Conservation (phyloP, 2,329 filamentous ascomycete genomes). For the Cephalotrichum gorgonifer region DNA sequence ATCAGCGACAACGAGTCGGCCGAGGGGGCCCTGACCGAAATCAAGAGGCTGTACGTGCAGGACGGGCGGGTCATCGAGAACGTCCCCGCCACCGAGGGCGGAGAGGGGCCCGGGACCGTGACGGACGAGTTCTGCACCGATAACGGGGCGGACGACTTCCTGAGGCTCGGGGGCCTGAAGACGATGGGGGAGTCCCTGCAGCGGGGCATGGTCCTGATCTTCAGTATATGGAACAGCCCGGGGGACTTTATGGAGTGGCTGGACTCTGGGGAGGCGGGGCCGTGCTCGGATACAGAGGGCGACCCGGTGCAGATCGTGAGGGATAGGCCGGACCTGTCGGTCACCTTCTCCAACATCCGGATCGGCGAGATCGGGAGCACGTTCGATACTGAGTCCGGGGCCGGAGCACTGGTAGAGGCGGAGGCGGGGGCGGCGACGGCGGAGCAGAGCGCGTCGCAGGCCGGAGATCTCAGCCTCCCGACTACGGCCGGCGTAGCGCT, state of each 20-base stretch:
- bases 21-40: constrained; percentile 27
- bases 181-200: constrained; percentile 33
- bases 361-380: constrained; percentile 50
- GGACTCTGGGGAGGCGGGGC: constrained; percentile 33
- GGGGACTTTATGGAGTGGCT: constrained; percentile 42
- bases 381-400: constrained; percentile 15
- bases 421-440: background rate
- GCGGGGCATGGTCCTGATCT: constrained; percentile 40
- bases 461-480: background rate
- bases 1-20: constrained; percentile 19
- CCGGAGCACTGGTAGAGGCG: background rate
- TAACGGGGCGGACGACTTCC: constrained; percentile 17
- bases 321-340: constrained; percentile 35
- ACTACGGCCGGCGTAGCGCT: background rate
- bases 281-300: constrained; percentile 37
- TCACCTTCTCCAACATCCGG: constrained; percentile 45
- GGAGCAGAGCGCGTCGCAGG: background rate
- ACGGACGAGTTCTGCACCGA: constrained; percentile 23
- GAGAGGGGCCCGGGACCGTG: constrained; percentile 18
- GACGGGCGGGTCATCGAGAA: constrained; percentile 36
- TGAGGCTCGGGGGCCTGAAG: constrained; percentile 27
- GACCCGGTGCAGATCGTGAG: constrained; percentile 35
- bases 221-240: constrained; percentile 43
- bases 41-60: constrained; percentile 38
- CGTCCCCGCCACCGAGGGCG: constrained; percentile 17